Base-by-base conservation (phyloP, 805 yeast genomes). In the Wickerhamiella hasegawae region DNA sequence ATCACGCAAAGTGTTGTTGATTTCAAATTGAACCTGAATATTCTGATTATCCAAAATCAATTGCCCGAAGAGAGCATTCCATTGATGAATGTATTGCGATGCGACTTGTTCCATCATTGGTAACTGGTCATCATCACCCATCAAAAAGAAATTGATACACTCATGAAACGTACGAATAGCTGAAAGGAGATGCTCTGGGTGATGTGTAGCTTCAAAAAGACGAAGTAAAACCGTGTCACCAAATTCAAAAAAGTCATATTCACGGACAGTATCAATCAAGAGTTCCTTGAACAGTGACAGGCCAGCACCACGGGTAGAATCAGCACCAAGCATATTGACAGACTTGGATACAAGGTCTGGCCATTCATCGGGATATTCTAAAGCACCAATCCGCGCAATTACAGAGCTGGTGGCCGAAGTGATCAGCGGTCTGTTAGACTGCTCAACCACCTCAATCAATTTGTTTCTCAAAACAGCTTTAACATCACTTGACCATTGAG, bases 341-440 rank as follows among this genome's bases (percentile, higher is more conserved):
- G 38, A 35, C 3, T 23, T 21, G 3, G 43, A 41, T 11, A 52
- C 31, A 32, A 85, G 59, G 17, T 63, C 66, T 0, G 96, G 94
- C 97, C 97, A 87, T 51, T 83, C 93, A 50, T 90, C 97, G 0
- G 98, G 98, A 49, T 71, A 87, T 49, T 87, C 98, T 1, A 75
- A 79, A 3, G 79, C 77, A 1, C 94, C 83, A 12, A 87, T 80
- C 47, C 80, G 92, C 4, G 79, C 79, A 14, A 84, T 69, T 12
- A 80, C 76, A 43, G 81, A 76, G 1, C 85, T 73, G 2, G 79
- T 69, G 34, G 79, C 67, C 21, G 65, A 67, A 39, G 82, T 63
- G 12, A 85, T 59, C 8, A 31, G 40, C 17, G 34, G 33, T 46
- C 76, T 80, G 8, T 77, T 60, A 41, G 68, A 67, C 1, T 62